Percentiles rank a stretch among this genome's conserved stretches.
Conservation (phyloP, 164 flowering plant genomes). For the Liriodendron chinense region DNA sequence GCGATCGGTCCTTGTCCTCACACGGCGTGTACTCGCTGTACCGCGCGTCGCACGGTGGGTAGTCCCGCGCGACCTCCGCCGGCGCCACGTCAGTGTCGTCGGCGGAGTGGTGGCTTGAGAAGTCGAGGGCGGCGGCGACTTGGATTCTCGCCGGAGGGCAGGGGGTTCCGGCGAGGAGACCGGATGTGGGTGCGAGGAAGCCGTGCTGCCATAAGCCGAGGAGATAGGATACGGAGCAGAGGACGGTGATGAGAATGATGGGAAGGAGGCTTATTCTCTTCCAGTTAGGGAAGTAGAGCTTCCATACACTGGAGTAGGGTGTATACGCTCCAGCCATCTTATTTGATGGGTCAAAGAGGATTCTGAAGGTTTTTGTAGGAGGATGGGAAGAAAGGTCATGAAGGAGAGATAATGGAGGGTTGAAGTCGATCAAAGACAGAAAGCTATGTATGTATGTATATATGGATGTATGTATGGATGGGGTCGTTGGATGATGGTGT, state of each 20-base stretch:
- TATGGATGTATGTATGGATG: neutral
- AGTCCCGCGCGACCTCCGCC: slow-evolving; percentile 18
- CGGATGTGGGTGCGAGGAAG: slow-evolving; percentile 4
- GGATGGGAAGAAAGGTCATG: neutral
- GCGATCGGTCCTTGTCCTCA: slow-evolving; percentile 61
- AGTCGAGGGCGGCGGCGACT: slow-evolving; percentile 40
- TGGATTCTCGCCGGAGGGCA: neutral
- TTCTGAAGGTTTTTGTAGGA: neutral
- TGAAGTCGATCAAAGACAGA: too few species aligned
- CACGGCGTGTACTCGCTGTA: slow-evolving; percentile 86
- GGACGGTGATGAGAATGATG: slow-evolving; percentile 23
- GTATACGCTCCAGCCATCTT: slow-evolving; percentile 4
- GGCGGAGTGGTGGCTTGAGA: slow-evolving; percentile 54
- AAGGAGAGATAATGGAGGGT: neutral
- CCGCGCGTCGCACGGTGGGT: slow-evolving; percentile 52
- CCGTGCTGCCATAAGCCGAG: slow-evolving; percentile 50
- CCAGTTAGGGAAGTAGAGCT: slow-evolving; percentile 7
- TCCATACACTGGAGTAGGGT: slow-evolving; percentile 4
- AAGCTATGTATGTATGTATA: too few species aligned
- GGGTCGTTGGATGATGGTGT: neutral
- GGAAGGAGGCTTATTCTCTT: slow-evolving; percentile 37
- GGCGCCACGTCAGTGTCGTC: slow-evolving; percentile 12
- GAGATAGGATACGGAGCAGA: slow-evolving; percentile 57
- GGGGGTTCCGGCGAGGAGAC: neutral
- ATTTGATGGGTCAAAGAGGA: neutral